Base-by-base conservation (phyloP, 345 rosid species). In the Euphorbia tirucalli region DNA sequence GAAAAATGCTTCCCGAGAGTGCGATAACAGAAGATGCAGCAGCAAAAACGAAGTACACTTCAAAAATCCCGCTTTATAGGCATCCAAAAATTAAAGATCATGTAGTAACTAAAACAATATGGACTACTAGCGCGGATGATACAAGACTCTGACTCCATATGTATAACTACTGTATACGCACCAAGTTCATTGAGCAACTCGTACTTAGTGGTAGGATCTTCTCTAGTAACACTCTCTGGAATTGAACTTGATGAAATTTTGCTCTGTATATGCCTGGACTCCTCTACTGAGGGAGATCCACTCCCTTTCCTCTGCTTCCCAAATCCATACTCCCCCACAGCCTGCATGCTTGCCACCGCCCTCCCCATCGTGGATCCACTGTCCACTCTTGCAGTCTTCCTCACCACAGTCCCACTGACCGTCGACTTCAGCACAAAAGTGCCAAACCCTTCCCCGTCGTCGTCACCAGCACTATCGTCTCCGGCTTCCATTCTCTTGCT, bases 171-270 rank as follows among this genome's bases (percentile, higher is more conserved):
- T 3, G 25, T 10, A 7, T 52, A 72, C 85, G 59, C 73, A 92
- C 98, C 99, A 62, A 95, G 95, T 77, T 95, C 99, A 68, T 89
- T 88, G 70, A 95, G 92, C 82, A 92, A 86, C 77, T 92, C 99
- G 72, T 95, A 95, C 87, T 92, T 95, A 8, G 89, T 81, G n/a
- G 93, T 79, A 44, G 99, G 97, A 83, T 95, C 99, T 78, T 95
- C 97, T 73, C 83, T 85, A 22, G 87, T 89, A 74, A 95, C 84
- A 76, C 89, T 84, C 15, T 95, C 99, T 0, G 99, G 93, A 80
- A 92, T 87, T 18, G 98, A 95, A 58, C 96, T 95, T 4, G 89
- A 78, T 1, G 98, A 92, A 68, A 92, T 75, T 75, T 85, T 94
- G 73, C 86, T 85, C 71, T 77, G 81, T 72, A 66, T 84, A 75